phyloP scores from a whole-genome alignment of 2,329 filamentous ascomycete species.

The Ascochyta viciae-villosae region DNA sequence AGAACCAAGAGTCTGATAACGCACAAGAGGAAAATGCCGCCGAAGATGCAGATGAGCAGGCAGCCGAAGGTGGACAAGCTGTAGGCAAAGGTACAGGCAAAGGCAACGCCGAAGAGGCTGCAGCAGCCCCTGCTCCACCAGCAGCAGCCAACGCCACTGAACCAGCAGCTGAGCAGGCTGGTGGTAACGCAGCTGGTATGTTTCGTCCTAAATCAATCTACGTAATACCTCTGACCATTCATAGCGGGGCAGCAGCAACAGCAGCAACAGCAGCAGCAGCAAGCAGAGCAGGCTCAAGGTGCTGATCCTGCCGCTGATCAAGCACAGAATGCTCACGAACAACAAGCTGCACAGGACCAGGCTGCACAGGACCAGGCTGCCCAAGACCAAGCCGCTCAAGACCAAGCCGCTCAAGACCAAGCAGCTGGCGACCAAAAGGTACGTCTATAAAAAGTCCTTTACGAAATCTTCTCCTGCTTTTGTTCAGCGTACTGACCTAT shows the following conservation, averaged over 20 bases:
- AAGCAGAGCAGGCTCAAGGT: no score
- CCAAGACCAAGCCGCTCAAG: not conserved
- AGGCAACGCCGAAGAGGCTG: conserved; percentile 1
- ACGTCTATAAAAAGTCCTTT: not conserved
- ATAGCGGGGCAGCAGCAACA: no score
- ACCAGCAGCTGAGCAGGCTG: not conserved
- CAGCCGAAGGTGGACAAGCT: not conserved
- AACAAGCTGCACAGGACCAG: no score
- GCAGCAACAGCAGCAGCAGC: no score
- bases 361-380: conserved; percentile 5
- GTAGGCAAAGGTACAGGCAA: no score
- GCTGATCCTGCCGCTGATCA: no score
- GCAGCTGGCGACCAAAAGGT: not conserved
- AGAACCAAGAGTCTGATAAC: conserved; percentile 10
- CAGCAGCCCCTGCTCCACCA: not conserved
- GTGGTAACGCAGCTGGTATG: no score
- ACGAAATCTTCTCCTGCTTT: not conserved
- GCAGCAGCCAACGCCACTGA: conserved; percentile 2
- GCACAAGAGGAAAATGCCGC: not conserved
- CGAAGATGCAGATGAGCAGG: conserved; percentile 5
- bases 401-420: not conserved
- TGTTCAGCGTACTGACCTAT: not conserved
- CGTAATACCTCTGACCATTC: no score
- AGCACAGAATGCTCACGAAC: no score
- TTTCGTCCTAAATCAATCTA: no score